Evolutionary conservation across 2,329 filamentous ascomycete species (phyloP).

Genomic region (Xylaria sp.): DNA sequence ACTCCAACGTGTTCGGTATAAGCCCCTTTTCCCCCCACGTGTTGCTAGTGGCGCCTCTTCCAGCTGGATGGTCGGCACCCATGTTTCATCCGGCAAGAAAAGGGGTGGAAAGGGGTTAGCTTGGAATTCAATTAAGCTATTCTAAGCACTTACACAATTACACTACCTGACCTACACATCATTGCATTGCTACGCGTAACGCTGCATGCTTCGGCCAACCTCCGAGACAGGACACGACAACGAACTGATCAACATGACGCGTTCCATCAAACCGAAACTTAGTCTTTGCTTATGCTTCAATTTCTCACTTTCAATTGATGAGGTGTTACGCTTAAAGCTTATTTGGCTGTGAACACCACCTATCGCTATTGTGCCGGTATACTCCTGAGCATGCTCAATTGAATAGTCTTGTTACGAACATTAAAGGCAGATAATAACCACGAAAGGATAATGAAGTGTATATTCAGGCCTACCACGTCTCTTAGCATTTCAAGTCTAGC

Average conservation of each 20-base stretch:
- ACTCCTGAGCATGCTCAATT: neutral
- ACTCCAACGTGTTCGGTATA: too few species aligned
- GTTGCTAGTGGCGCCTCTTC: slow-evolving; percentile 11
- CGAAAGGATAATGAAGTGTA: neutral
- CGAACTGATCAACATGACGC: slow-evolving; percentile 27
- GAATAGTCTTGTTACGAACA: neutral
- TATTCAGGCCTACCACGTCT: neutral
- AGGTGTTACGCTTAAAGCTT: neutral
- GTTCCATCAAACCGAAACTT: slow-evolving; percentile 29
- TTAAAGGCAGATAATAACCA: neutral
- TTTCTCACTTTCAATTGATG: neutral
- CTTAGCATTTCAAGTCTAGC: neutral
- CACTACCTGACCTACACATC: too few species aligned
- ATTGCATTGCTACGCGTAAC: neutral
- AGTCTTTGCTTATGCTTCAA: neutral
- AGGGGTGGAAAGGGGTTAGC: slow-evolving; percentile 8
- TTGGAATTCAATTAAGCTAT: neutral
- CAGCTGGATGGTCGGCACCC: slow-evolving; percentile 15
- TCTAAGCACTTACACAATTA: too few species aligned
- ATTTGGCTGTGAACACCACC: neutral
- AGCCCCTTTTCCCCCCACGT: slow-evolving; percentile 38
- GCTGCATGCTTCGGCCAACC: slow-evolving; percentile 8
- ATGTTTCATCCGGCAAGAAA: slow-evolving; percentile 17
- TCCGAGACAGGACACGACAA: neutral
- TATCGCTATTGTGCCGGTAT: neutral